These are phyloP conservation scores for Stipa capillata DNA, from an alignment of 176 grass and related monocot genomes.

Conservation along the genomic window DNA sequence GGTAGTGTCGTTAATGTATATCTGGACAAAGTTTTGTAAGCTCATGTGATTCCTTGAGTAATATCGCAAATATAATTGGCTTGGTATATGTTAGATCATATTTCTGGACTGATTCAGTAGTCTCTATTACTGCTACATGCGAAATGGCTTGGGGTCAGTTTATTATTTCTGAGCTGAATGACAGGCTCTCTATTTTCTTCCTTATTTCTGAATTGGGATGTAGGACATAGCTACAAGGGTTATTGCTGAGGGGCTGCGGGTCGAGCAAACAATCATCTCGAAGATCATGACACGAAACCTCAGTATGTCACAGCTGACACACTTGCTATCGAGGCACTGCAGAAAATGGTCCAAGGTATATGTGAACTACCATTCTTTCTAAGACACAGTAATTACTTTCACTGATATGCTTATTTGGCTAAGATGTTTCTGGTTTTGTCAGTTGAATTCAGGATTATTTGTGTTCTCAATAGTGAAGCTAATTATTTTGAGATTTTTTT, in stretches of 20 bases:
- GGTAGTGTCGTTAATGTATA: neutral
- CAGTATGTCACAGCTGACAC: slow-evolving; percentile 61
- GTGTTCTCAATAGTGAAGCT: neutral
- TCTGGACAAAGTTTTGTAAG: neutral
- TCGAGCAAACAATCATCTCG: slow-evolving; percentile 76
- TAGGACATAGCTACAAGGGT: slow-evolving; percentile 89
- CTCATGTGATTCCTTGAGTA: neutral
- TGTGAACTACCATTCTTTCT: neutral
- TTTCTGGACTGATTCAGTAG: neutral
- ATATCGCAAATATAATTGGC: neutral
- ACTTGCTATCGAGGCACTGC: slow-evolving; percentile 77
- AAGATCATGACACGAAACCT: slow-evolving; percentile 93
- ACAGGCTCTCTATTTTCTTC: neutral
- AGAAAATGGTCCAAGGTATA: slow-evolving; percentile 96
- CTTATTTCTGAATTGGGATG: slow-evolving; percentile 9
- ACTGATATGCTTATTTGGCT: neutral
- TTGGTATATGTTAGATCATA: neutral
- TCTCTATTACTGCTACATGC: neutral
- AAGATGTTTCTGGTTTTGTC: neutral
- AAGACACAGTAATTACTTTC: neutral
- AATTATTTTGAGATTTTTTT: neutral
- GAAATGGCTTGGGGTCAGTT: neutral
- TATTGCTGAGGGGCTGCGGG: slow-evolving; percentile 69
- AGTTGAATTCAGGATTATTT: too few relatives aligned
- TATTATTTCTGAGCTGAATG: neutral